Base-by-base conservation (phyloP, 2,329 filamentous ascomycete species). In the Hortaea sp. region DNA sequence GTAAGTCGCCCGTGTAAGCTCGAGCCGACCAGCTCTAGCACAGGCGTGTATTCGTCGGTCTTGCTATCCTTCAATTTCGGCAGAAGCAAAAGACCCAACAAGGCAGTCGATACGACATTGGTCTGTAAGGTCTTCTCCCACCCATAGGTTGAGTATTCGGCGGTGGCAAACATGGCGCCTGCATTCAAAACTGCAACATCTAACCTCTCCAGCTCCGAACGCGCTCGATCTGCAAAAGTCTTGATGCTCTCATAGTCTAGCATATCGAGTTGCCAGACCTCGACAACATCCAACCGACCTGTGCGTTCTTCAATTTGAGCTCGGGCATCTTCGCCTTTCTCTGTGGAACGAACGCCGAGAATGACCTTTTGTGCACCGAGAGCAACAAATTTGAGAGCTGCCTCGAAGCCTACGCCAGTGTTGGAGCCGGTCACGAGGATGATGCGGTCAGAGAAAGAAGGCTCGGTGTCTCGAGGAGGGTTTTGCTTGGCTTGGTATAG, bases 31-130 rank as follows among this genome's bases (percentile, higher is more conserved):
- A 56, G n/a, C 46, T 54, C 49, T 11, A 54, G 48, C 1, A 56
- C 47, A 11, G 52, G 52, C 9, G 46, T 53, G 41, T 43, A 52
- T 1, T 34, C 40, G 5, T 32, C 20, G 5, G 29, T 48, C 13
- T 44, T 48, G 41, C 45, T 43, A 7, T 41, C 43, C 28, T 40
- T 32, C 6, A 49, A 13, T 29, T 47, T 42, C 7, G 66, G 66
- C 27, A 69, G 60, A 7, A 82, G 64, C 1, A 79, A 57, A 2
- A 79, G 51, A 0, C 67, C 74, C 5, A 82, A 61, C 1, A 80
- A 64, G 5, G 70, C 66, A 1, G 76, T 81, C 2, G 76, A 77
- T 1, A 82, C 61, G 1, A 72, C 67, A 55, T 81, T 81, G 52
- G 79, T 73, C 57, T 81, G 77, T 7, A 82, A 51, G 1, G 68